A percentile compares a stretch with the other conserved stretches of the same genome.
phyloP scores from a whole-genome alignment of 164 flowering plant genomes.

The Akebia trifoliata region DNA sequence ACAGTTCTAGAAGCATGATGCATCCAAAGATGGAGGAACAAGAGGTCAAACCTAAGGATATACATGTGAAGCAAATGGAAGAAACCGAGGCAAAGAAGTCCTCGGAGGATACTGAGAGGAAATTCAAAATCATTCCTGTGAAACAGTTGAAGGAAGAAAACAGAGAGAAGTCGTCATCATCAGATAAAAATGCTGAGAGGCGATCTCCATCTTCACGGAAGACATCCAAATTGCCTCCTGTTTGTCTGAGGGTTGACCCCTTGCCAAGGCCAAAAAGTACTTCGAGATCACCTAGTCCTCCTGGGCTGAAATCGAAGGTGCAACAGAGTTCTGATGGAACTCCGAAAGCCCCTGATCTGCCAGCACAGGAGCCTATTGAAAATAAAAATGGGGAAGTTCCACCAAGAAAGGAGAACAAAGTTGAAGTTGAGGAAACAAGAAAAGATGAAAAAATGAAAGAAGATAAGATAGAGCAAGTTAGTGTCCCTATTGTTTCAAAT shows the following conservation, averaged over 20 bases:
- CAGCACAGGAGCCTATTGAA: background rate
- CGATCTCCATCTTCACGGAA: constrained; percentile 37
- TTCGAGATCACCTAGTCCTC: constrained; percentile 57
- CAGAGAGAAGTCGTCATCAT: constrained; percentile 6
- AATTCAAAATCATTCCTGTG: constrained; percentile 6
- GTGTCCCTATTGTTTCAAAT: background rate
- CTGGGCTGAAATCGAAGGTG: constrained; percentile 22
- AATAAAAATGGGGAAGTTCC: background rate
- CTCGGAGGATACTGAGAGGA: constrained; percentile 4
- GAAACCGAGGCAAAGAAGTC: constrained; percentile 5
- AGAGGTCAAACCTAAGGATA: constrained; percentile 8
- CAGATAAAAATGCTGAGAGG: constrained; percentile 13
- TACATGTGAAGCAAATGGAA: constrained; percentile 30
- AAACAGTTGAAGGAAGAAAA: constrained; percentile 8
- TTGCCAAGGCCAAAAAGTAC: constrained; percentile 45
- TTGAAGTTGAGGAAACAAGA: constrained; percentile 12
- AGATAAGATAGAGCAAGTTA: background rate
- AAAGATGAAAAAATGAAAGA: constrained; percentile 1
- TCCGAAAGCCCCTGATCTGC: background rate
- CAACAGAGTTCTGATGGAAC: constrained; percentile 1
- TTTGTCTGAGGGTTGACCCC: constrained; percentile 76
- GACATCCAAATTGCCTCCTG: constrained; percentile 56
- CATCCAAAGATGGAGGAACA: constrained; percentile 3
- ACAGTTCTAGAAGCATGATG: background rate
- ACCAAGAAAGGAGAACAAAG: constrained; percentile 1